Percentiles rank a stretch among this genome's conserved stretches.
phyloP scores from a whole-genome alignment of 2,329 filamentous ascomycete species.

The Penicillium sp. region DNA sequence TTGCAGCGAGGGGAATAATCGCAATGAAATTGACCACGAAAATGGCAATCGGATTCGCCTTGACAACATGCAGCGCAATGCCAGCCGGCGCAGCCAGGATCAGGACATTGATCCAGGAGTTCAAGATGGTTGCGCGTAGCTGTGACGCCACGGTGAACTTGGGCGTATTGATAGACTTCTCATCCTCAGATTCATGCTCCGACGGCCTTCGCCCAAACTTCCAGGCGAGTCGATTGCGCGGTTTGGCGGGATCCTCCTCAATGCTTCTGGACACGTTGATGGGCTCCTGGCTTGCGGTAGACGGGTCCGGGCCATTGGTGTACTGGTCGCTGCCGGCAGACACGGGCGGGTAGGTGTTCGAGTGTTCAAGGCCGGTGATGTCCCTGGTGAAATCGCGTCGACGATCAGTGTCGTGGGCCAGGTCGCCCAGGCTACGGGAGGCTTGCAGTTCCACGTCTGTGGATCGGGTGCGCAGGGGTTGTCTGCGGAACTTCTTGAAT shows the following conservation, averaged over 20 bases:
- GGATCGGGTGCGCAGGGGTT: constrained; percentile 25
- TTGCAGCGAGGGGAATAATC: constrained; percentile 80
- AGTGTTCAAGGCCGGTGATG: constrained; percentile 21
- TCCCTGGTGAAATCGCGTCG: constrained; percentile 24
- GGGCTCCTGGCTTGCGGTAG: constrained; percentile 28
- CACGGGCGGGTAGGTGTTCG: constrained; percentile 25
- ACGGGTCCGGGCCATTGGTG: constrained; percentile 17
- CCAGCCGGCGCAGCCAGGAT: constrained; percentile 73
- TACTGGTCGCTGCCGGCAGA: constrained; percentile 23
- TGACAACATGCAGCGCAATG: constrained; percentile 65
- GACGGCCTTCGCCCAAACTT: constrained; percentile 10
- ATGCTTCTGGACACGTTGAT: constrained; percentile 23
- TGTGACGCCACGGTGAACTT: constrained; percentile 39
- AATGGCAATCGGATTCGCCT: constrained; percentile 56
- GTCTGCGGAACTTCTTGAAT: constrained; percentile 37
- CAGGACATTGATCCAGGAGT: constrained; percentile 81
- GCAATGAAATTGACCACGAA: constrained; percentile 93
- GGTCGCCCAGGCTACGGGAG: constrained; percentile 22
- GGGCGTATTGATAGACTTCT: constrained; percentile 22
- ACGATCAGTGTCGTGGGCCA: constrained; percentile 20
- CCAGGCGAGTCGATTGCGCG: constrained; percentile 21
- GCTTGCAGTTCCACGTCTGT: constrained; percentile 30
- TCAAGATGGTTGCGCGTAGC: constrained; percentile 64
- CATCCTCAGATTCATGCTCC: constrained; percentile 10
- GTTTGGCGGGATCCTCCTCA: constrained; percentile 10